Percentiles rank a stretch among this genome's conserved stretches.
phyloP scores from a whole-genome alignment of 495 filamentous ascomycete genomes.

The Neurospora sp. region DNA sequence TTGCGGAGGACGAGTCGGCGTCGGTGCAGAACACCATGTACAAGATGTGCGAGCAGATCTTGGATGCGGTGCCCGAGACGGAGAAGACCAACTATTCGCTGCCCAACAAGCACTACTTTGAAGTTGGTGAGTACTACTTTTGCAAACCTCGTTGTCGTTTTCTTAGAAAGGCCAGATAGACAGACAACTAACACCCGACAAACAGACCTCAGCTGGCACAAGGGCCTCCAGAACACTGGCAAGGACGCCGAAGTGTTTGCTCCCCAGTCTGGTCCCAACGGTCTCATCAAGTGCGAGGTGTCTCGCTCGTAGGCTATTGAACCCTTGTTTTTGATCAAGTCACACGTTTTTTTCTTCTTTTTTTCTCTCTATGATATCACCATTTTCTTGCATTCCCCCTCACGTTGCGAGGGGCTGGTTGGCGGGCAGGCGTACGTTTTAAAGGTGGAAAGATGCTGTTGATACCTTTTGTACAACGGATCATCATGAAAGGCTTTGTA shows the following conservation, averaged over 20 bases:
- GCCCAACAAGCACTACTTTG: slow-evolving; percentile 98
- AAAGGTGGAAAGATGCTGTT: not conserved
- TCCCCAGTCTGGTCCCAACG: slow-evolving; percentile 86
- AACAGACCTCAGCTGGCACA: slow-evolving; percentile 90
- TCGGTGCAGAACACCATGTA: slow-evolving; percentile 98
- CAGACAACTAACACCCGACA: not conserved
- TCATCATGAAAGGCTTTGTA: not conserved
- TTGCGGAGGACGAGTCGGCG: slow-evolving; percentile 83
- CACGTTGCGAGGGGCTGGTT: not conserved
- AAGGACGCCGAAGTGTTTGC: slow-evolving; percentile 94
- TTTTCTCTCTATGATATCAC: not conserved
- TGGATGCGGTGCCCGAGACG: slow-evolving; percentile 61
- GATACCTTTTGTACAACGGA: not conserved
- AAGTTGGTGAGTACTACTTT: slow-evolving; percentile 61
- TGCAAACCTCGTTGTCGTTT: not conserved
- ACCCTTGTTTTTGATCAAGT: not conserved
- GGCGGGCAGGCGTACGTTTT: not conserved
- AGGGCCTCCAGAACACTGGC: slow-evolving; percentile 92
- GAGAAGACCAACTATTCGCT: slow-evolving; percentile 70
- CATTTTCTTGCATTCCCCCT: not conserved
- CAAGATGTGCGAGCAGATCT: slow-evolving; percentile 87
- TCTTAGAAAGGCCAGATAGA: not conserved
- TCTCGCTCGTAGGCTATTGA: slow-evolving; percentile 38
- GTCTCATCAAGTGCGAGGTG: slow-evolving; percentile 92
- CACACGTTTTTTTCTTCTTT: not conserved